These are phyloP conservation scores for Dryadomyces quercivorus DNA, from an alignment of 2,329 filamentous ascomycete species.

Conservation along the genomic window DNA sequence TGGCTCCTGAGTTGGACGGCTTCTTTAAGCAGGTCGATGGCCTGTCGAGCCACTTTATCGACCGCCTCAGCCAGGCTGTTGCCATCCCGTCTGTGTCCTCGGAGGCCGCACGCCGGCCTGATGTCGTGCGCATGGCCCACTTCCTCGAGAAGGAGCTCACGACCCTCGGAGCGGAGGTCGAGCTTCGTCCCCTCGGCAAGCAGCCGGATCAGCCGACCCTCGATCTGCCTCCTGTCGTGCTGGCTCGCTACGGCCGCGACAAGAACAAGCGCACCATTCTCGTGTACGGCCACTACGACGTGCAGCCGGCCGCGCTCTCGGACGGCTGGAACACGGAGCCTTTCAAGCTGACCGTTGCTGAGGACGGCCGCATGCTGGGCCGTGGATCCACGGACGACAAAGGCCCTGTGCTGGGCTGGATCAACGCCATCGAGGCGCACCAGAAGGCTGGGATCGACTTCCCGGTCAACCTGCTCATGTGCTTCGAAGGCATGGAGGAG, in stretches of 20 bases:
- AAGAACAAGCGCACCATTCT: constrained; percentile 88
- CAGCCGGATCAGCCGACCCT: constrained; percentile 86
- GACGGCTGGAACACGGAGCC: constrained; percentile 96
- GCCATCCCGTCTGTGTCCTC: constrained; percentile 94
- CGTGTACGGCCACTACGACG: constrained; percentile 97
- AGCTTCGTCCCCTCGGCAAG: constrained; percentile 77
- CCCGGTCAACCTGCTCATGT: constrained; percentile 96
- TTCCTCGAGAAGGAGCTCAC: constrained; percentile 78
- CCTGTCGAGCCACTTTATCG: constrained; percentile 71
- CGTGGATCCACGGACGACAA: constrained; percentile 96
- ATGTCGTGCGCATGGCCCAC: constrained; percentile 94
- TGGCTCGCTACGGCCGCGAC: constrained; percentile 86
- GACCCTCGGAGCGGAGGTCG: constrained; percentile 71
- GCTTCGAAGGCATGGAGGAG: constrained; percentile 99
- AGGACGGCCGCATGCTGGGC: constrained; percentile 91
- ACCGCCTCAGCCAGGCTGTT: constrained; percentile 80
- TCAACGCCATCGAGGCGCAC: constrained; percentile 97
- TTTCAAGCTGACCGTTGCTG: constrained; percentile 76
- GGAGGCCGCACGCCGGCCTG: constrained; percentile 73
- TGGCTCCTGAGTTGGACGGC: constrained; percentile 81
- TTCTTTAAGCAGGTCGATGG: constrained; percentile 89
- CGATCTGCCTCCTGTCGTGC: constrained; percentile 81
- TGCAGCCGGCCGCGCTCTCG: constrained; percentile 84
- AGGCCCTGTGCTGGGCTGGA: constrained; percentile 90
- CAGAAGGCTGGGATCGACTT: constrained; percentile 90